Percentiles rank a stretch among this genome's conserved stretches.
Evolutionary conservation across 2,329 filamentous ascomycete genomes (phyloP).

Genomic region (Grosmannia serpens): DNA sequence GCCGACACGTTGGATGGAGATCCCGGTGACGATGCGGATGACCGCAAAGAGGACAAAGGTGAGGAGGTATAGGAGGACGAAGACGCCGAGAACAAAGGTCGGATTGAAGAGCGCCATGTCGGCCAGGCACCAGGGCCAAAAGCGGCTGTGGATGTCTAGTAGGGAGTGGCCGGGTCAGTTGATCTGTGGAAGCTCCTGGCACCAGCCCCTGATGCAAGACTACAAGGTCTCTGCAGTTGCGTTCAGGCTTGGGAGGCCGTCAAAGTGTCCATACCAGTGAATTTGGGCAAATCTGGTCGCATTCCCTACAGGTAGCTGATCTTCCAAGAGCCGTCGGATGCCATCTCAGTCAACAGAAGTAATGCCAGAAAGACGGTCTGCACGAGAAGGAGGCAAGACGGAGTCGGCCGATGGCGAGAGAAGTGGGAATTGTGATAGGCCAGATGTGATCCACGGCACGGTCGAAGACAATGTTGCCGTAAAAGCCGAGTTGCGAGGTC

Average conservation of each 20-base stretch:
- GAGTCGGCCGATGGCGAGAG: neutral
- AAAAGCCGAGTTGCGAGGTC: neutral
- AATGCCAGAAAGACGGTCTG: neutral
- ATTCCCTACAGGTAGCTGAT: slow-evolving; percentile 5
- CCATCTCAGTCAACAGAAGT: slow-evolving; percentile 4
- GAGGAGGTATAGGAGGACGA: slow-evolving; percentile 77
- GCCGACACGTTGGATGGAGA: slow-evolving; percentile 92
- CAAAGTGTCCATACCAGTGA: neutral
- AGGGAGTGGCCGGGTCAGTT: neutral
- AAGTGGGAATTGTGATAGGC: neutral
- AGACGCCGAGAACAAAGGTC: slow-evolving; percentile 75
- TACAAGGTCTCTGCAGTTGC: neutral
- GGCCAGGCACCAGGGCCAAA: neutral
- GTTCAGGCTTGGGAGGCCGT: neutral
- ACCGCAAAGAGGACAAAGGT: slow-evolving; percentile 92
- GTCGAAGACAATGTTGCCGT: neutral
- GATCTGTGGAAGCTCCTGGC: neutral
- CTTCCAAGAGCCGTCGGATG: neutral
- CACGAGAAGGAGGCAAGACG: neutral
- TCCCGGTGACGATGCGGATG: slow-evolving; percentile 79
- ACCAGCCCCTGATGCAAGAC: neutral
- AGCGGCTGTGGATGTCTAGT: neutral
- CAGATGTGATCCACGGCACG: neutral
- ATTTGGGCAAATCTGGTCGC: slow-evolving; percentile 2
- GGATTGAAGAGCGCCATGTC: slow-evolving; percentile 56